Evolutionary conservation across 192 early-diverging fungal genomes (phyloP), one percentile per base, ranked within the genome.

Genomic region (Backusella macrospora): DNA sequence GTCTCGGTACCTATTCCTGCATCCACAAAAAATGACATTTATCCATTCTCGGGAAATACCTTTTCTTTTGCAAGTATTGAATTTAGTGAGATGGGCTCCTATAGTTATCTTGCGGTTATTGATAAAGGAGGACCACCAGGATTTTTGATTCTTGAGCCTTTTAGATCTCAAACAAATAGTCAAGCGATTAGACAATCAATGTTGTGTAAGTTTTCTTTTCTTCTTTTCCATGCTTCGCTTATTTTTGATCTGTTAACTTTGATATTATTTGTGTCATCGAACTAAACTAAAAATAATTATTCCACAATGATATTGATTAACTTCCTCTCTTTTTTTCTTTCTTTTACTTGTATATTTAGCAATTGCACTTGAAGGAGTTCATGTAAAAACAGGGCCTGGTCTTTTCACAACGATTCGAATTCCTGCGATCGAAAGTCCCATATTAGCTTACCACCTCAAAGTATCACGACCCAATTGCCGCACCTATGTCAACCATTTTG

Each of bases 371-470:
- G 44, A 67, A 64, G 72, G 75, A 34, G 48, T 78, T 47, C 74
- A 47, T 69, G 37, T 72, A 9, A 45, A 73, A 37, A 46, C 45
- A 21, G 63, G 62, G 12, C 62, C 76, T 26, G 46, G 78, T 2
- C 45, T 87, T 44, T 62, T 82, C 3, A 83, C 87, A 7, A 72
- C 70, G 23, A 42, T 89, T 18, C 79, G 73, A 38, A 74, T 89
- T 21, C 84, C 87, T 1, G 78, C 82, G 18, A 76, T 89, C n/a
- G 83, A 86, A 59, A 87, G 74, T 47, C 79, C 83, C 40, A 65
- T 89, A 34, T 68, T 89, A 10, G 81, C 86, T 2, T 89, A 87
- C 49, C 83, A 82, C 39, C 70, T 89, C 9, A 77, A 76, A n/a
- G 73, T 89, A 13, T 66, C 49, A 38, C 80, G 79, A 37, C 72